Conservation (phyloP, 1,284 basidiomycete species). For the Cutaneotrichosporon sp. region DNA sequence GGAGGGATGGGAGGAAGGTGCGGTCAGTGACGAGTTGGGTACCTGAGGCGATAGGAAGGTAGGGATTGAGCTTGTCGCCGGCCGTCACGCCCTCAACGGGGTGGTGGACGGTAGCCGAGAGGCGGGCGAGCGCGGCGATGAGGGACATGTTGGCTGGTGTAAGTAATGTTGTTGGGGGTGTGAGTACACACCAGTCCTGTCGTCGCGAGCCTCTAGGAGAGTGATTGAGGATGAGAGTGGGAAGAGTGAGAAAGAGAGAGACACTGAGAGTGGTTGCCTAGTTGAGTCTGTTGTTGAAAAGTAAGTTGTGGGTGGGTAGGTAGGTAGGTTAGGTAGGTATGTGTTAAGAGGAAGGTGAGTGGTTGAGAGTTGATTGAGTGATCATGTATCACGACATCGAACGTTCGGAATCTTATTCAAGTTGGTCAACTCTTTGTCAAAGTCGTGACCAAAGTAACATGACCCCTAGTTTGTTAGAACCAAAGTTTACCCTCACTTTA, state of each 20-base stretch:
- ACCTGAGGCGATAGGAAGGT: conserved; percentile 44
- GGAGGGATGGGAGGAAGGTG: conserved; percentile 45
- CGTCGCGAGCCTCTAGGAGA: neutral
- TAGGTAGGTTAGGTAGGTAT: too few species aligned
- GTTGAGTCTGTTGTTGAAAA: neutral
- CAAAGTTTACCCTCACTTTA: too few species aligned
- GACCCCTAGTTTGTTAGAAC: neutral
- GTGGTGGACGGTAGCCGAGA: conserved; percentile 44
- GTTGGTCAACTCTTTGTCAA: neutral
- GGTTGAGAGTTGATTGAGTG: neutral
- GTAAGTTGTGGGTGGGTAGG: neutral
- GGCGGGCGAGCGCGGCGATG: conserved; percentile 39
- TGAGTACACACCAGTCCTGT: conserved; percentile 12
- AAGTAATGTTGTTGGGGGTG: neutral
- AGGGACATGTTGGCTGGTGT: conserved; percentile 33
- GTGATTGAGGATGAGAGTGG: neutral
- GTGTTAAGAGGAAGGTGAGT: neutral
- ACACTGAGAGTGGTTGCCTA: neutral
- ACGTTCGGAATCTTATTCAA: conserved; percentile 5
- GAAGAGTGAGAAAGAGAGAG: conserved; percentile 5
- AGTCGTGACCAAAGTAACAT: neutral
- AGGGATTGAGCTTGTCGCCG: conserved; percentile 44
- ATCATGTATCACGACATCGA: conserved; percentile 13
- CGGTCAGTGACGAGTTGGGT: conserved; percentile 44
- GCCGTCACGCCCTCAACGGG: conserved; percentile 34